phyloP scores from a whole-genome alignment of 1,284 basidiomycete genomes.

The Sporisorium exsertum region DNA sequence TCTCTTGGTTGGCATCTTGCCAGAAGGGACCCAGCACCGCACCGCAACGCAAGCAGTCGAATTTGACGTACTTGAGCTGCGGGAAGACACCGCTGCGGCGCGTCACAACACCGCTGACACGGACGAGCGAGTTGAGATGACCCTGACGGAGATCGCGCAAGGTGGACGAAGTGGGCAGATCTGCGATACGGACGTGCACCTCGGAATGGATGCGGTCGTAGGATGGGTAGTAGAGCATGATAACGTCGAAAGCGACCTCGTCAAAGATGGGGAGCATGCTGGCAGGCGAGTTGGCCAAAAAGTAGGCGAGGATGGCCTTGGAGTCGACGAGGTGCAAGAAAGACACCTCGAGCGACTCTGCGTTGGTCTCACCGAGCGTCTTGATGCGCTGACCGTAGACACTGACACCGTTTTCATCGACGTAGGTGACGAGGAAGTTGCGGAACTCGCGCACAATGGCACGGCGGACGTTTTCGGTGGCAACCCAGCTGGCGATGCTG shows the following conservation, averaged over 20 bases:
- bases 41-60: conserved; percentile 87
- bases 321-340: conserved; percentile 90
- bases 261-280: conserved; percentile 95
- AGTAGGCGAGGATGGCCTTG: conserved; percentile 95
- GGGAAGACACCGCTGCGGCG: conserved; percentile 96
- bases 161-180: conserved; percentile 88
- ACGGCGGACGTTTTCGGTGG: conserved; percentile 86
- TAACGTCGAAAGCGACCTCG: conserved; percentile 91
- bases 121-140: conserved; percentile 93
- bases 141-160: conserved; percentile 91
- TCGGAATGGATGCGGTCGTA: conserved; percentile 98
- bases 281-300: conserved; percentile 92
- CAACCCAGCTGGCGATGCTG: conserved; percentile 96
- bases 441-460: conserved; percentile 93
- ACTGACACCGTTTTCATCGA: conserved; percentile 88
- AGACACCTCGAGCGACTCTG: conserved; percentile 96
- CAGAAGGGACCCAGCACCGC: conserved; percentile 94
- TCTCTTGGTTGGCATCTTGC: conserved; percentile 93
- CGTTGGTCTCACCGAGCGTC: conserved; percentile 93
- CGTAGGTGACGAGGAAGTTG: conserved; percentile 94
- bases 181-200: conserved; percentile 95
- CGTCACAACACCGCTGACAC: conserved; percentile 96
- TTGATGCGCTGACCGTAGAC: conserved; percentile 95
- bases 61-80: conserved; percentile 99
- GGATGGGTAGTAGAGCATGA: conserved; percentile 92